Conservation (phyloP, 192 early-diverging fungal species). For the Linnemannia hyalina region DNA sequence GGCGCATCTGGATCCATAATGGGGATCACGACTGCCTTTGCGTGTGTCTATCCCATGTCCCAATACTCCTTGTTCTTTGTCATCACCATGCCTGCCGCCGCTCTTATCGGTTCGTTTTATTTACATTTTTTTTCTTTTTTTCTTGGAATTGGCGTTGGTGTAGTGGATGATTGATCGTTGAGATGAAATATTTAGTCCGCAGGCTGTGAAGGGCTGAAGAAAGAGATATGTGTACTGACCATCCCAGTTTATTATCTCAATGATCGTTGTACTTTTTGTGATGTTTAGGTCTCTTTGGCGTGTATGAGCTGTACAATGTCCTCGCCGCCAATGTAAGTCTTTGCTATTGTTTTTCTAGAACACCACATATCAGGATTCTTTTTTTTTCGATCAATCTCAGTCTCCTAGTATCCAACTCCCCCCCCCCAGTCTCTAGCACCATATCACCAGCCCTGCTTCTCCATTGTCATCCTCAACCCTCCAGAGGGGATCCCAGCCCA, state of each 20-base stretch:
- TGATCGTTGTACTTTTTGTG: background rate
- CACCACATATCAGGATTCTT: background rate
- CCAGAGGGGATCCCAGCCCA: too few species aligned
- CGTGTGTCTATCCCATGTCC: constrained; percentile 56
- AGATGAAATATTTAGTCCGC: background rate
- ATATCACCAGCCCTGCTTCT: too few species aligned
- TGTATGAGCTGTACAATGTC: constrained; percentile 63
- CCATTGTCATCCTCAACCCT: too few species aligned
- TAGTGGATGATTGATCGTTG: background rate
- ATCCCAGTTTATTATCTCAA: background rate
- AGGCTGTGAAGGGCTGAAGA: background rate
- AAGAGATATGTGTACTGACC: too few species aligned
- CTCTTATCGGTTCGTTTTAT: constrained; percentile 40
- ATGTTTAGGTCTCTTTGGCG: constrained; percentile 58
- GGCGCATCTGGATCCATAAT: constrained; percentile 65
- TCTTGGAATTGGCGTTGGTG: background rate
- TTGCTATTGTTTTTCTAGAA: background rate
- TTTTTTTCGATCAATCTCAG: background rate
- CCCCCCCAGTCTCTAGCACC: too few species aligned
- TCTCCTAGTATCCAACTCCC: too few species aligned
- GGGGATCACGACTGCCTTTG: constrained; percentile 66
- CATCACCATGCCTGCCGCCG: constrained; percentile 65
- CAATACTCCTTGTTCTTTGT: constrained; percentile 65
- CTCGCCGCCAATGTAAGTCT: constrained; percentile 35
- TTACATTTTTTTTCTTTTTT: too few species aligned